Evolutionary conservation across 2,329 filamentous ascomycete genomes (phyloP).

Genomic region (Trichoderma koningiopsis): DNA sequence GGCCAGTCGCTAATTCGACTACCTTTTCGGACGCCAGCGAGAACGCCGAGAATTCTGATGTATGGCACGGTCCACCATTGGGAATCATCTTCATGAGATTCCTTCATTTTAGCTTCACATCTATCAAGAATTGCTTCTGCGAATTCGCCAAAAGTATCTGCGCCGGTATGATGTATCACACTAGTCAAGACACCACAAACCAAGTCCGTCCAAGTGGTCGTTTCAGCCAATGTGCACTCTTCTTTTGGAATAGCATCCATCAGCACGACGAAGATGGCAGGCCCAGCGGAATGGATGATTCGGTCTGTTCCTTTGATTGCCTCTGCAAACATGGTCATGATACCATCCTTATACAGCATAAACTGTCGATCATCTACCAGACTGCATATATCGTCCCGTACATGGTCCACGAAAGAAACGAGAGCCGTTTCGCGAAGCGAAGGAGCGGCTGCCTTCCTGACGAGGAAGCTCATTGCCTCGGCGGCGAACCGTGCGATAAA

Average conservation of each 20-base stretch:
- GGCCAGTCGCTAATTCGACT: constrained; percentile 74
- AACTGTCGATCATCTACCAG: constrained; percentile 58
- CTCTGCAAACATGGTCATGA: constrained; percentile 92
- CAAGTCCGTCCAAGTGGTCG: constrained; percentile 62
- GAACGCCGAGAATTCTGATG: constrained; percentile 64
- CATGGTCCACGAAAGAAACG: constrained; percentile 68
- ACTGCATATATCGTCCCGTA: constrained; percentile 66
- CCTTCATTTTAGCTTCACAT: constrained; percentile 42
- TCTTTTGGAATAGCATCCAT: constrained; percentile 54
- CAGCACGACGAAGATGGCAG: constrained; percentile 55
- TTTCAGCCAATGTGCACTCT: constrained; percentile 51
- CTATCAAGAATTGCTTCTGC: constrained; percentile 62
- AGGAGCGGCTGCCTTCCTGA: constrained; percentile 81
- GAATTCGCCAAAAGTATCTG: constrained; percentile 71
- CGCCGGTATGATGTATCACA: constrained; percentile 77
- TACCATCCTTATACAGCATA: constrained; percentile 75
- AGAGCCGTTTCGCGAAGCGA: constrained; percentile 77
- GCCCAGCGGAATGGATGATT: constrained; percentile 61
- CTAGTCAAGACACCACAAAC: constrained; percentile 77
- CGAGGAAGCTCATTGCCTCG: constrained; percentile 89
- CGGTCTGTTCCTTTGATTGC: constrained; percentile 67
- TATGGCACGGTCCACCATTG: constrained; percentile 50
- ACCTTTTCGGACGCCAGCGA: constrained; percentile 81
- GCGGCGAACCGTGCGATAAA: constrained; percentile 92
- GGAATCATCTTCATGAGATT: constrained; percentile 29